These are phyloP conservation scores for Hypoxylon sp. DNA, from an alignment of 2,329 filamentous ascomycete species.

Conservation along the genomic window DNA sequence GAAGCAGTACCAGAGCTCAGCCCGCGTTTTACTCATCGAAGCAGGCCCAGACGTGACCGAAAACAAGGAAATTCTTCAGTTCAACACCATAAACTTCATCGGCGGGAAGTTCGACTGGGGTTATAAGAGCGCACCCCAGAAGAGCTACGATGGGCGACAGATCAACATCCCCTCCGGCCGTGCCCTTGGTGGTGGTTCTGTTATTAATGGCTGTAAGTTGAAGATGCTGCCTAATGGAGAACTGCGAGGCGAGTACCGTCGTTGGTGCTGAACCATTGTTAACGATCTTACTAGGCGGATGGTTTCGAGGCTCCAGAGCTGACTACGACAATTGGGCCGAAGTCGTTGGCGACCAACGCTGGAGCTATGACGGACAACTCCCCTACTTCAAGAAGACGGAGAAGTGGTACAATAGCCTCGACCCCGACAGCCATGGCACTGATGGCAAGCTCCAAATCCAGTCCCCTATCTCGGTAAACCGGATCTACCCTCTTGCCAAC, in stretches of 20 bases:
- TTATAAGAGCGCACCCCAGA: slow-evolving; percentile 34
- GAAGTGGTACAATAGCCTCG: slow-evolving; percentile 30
- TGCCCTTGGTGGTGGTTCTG: slow-evolving; percentile 36
- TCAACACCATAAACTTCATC: slow-evolving; percentile 31
- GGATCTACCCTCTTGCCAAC: slow-evolving; percentile 47
- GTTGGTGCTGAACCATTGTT: neutral
- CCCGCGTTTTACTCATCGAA: slow-evolving; percentile 35
- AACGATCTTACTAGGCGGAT: slow-evolving; percentile 38
- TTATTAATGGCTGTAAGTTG: slow-evolving; percentile 37
- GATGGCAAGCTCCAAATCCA: slow-evolving; percentile 42
- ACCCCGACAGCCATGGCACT: slow-evolving; percentile 38
- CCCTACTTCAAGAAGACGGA: slow-evolving; percentile 52
- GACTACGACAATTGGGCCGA: slow-evolving; percentile 55
- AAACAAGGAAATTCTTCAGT: slow-evolving; percentile 33
- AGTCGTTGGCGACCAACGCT: slow-evolving; percentile 46
- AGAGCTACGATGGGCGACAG: slow-evolving; percentile 21
- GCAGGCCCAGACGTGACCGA: slow-evolving; percentile 34
- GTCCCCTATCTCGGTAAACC: slow-evolving; percentile 38
- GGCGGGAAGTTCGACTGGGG: slow-evolving; percentile 36
- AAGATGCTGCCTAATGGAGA: neutral
- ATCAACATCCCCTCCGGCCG: slow-evolving; percentile 28
- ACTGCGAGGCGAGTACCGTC: neutral
- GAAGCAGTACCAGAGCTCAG: slow-evolving; percentile 17
- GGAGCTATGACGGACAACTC: slow-evolving; percentile 51
- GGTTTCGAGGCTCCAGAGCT: slow-evolving; percentile 51